A percentile compares a stretch with the other conserved stretches of the same genome.
Conservation (phyloP, 139 green algal species). For the Chlamydomonas sp. region DNA sequence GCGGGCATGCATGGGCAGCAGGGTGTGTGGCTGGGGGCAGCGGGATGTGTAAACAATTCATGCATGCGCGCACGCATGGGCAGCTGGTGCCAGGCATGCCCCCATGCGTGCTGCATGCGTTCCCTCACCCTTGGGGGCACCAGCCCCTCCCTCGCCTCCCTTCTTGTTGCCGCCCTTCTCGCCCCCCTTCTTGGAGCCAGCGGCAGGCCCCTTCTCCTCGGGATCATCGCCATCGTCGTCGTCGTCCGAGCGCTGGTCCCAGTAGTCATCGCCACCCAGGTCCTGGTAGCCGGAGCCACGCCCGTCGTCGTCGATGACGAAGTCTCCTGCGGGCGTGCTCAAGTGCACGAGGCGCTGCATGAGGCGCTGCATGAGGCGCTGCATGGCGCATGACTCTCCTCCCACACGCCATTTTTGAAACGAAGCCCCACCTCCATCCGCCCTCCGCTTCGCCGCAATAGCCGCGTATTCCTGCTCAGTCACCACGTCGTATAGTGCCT, state of each 20-base stretch:
- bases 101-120: not conserved
- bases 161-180: constrained; percentile 29
- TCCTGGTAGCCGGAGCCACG: constrained; percentile 74
- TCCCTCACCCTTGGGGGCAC: not conserved
- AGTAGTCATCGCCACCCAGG: constrained; percentile 82
- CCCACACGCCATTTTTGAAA: not conserved
- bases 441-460: constrained; percentile 74
- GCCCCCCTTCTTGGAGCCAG: constrained; percentile 26
- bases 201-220: constrained; percentile 17
- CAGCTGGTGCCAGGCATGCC: not conserved
- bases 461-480: constrained; percentile 81
- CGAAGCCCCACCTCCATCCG: constrained; percentile 52
- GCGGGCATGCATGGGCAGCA: too few relatives aligned
- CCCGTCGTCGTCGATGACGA: constrained; percentile 73
- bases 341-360: not conserved
- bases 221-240: constrained; percentile 28
- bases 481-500: constrained; percentile 82
- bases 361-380: not conserved
- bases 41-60: too few relatives aligned
- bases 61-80: too few relatives aligned
- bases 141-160: not conserved
- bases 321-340: constrained; percentile 45
- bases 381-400: not conserved
- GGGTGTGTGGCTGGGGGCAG: too few relatives aligned
- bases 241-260: constrained; percentile 20